phyloP scores from a whole-genome alignment of 345 rosid genomes.

The Murraya koenigii region DNA sequence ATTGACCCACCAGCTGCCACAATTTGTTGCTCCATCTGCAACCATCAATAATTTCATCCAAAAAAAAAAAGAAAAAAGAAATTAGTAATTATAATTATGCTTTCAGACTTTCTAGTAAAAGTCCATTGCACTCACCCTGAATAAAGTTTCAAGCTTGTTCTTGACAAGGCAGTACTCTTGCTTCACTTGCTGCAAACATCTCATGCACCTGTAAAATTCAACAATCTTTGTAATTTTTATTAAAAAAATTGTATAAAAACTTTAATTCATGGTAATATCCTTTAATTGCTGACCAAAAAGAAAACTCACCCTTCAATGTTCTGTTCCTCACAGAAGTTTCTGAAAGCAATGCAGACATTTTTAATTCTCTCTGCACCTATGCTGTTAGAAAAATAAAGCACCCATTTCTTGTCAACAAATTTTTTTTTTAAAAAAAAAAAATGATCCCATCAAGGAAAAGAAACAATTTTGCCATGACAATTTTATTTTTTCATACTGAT shows the following conservation, averaged over 20 bases:
- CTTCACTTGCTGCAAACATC: constrained; percentile 80
- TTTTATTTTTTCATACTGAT: background rate
- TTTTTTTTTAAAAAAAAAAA: too few species aligned
- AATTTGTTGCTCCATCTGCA: constrained; percentile 89
- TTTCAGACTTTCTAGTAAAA: background rate
- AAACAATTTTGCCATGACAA: background rate
- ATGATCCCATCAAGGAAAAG: background rate
- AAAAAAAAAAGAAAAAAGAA: background rate
- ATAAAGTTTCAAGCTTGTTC: constrained; percentile 74
- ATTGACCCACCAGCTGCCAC: constrained; percentile 83
- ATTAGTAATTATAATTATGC: background rate
- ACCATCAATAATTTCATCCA: background rate
- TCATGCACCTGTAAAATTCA: constrained; percentile 54
- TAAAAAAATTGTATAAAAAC: background rate
- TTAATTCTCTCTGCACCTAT: constrained; percentile 89
- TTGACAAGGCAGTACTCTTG: constrained; percentile 72
- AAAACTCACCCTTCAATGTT: constrained; percentile 67
- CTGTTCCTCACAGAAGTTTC: constrained; percentile 76
- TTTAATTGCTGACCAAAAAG: background rate
- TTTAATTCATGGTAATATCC: background rate
- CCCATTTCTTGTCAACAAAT: constrained; percentile 13
- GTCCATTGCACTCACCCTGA: constrained; percentile 49
- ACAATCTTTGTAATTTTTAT: background rate
- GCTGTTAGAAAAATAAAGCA: constrained; percentile 46
- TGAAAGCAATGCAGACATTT: constrained; percentile 78